Conservation (phyloP, 495 filamentous ascomycete genomes). For the Penicillium canescens region DNA sequence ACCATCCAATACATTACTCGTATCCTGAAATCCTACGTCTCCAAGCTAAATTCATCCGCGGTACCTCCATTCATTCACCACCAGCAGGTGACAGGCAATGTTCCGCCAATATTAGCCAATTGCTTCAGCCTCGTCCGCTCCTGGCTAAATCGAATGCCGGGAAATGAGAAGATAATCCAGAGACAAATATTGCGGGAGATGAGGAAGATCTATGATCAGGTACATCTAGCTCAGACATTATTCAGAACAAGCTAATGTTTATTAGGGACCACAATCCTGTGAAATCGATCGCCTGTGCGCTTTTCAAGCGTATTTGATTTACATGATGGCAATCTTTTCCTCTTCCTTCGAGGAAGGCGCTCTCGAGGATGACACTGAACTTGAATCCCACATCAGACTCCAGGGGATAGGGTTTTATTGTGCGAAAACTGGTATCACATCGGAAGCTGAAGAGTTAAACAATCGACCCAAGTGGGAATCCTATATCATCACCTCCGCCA, state of each 20-base stretch:
- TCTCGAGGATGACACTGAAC: too few relatives aligned
- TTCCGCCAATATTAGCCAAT: conserved; percentile 35
- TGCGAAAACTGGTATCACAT: conserved; percentile 39
- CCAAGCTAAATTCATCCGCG: conserved; percentile 24
- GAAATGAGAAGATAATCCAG: too few relatives aligned
- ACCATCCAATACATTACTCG: conserved; percentile 39
- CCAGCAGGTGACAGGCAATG: conserved; percentile 20
- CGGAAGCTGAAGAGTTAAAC: conserved; percentile 33
- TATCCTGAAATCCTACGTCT: conserved; percentile 39
- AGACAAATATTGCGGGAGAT: conserved; percentile 39
- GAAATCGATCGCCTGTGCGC: conserved; percentile 37
- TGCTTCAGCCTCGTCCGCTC: conserved; percentile 44
- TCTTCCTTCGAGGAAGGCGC: conserved; percentile 21
- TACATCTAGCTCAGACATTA: not conserved
- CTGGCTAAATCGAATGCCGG: too few relatives aligned
- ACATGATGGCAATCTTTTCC: conserved; percentile 46
- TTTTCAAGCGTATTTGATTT: conserved; percentile 52
- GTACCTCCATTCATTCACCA: conserved; percentile 43
- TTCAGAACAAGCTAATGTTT: too few relatives aligned
- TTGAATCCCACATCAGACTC: conserved; percentile 42
- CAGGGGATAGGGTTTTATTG: conserved; percentile 46
- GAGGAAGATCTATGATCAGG: conserved; percentile 25
- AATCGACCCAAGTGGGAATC: conserved; percentile 47
- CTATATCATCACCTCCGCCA: conserved; percentile 49
- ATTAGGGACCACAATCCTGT: not conserved